These are phyloP conservation scores for Dalechampia spathulata DNA, from an alignment of 441 rosid species.

Conservation along the genomic window DNA sequence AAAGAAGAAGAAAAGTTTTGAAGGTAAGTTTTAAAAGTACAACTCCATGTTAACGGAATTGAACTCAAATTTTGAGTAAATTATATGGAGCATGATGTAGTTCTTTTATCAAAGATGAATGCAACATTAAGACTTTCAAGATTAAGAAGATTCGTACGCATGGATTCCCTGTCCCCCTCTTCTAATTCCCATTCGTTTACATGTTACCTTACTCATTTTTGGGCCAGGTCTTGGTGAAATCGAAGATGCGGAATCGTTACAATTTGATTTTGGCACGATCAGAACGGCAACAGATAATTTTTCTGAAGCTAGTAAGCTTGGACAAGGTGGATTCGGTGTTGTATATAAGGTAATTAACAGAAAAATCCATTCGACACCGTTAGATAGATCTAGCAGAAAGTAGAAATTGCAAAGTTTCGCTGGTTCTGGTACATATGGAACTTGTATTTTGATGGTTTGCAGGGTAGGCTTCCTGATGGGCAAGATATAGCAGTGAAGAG, in stretches of 20 bases:
- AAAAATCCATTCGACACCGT: background rate
- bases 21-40: too few relatives aligned
- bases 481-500: constrained; percentile 12
- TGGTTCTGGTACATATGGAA: background rate
- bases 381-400: background rate
- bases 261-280: constrained; percentile 6
- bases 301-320: constrained; percentile 16
- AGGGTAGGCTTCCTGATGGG: constrained; percentile 13
- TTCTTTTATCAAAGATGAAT: too few relatives aligned
- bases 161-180: too few relatives aligned
- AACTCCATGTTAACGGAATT: too few relatives aligned
- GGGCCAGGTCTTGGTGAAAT: too few relatives aligned
- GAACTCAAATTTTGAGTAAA: too few relatives aligned
- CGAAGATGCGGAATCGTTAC: constrained; percentile 8
- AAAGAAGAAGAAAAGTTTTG: too few relatives aligned
- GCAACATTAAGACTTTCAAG: too few relatives aligned
- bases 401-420: background rate
- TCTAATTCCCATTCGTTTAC: too few relatives aligned
- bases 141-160: too few relatives aligned
- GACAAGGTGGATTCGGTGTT: constrained; percentile 20
- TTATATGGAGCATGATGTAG: too few relatives aligned
- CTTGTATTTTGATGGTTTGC: background rate
- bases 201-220: too few relatives aligned
- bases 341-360: constrained; percentile 11
- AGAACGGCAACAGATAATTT: constrained; percentile 15